Evolutionary conservation across 1,284 basidiomycete genomes (phyloP).

Genomic region (Tilletiopsis washingtonensis): DNA sequence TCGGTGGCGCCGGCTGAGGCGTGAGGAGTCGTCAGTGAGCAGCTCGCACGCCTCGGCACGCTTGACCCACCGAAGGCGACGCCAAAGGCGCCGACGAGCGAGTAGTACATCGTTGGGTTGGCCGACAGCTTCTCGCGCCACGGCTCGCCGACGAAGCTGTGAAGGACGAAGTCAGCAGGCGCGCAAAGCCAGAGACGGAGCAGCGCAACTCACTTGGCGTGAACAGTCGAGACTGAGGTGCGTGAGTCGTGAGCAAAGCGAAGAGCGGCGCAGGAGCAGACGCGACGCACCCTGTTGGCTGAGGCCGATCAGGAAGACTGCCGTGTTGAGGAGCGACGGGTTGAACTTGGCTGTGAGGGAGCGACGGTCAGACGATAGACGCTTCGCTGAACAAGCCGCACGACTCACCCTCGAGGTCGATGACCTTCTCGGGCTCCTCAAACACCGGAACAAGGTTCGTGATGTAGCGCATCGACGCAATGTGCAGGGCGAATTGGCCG

Average conservation of each 20-base stretch:
- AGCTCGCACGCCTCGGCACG: too few species aligned
- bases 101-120: constrained; percentile 42
- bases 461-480: constrained; percentile 41
- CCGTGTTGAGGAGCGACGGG: constrained; percentile 43
- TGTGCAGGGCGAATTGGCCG: constrained; percentile 41
- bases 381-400: too few species aligned
- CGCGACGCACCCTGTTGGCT: constrained; percentile 33
- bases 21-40: too few species aligned
- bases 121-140: constrained; percentile 38
- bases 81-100: constrained; percentile 30
- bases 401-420: constrained; percentile 44
- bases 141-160: constrained; percentile 45
- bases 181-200: too few species aligned
- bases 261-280: too few species aligned
- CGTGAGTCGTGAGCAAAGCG: too few species aligned
- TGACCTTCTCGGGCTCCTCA: constrained; percentile 27
- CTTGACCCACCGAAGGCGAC: constrained; percentile 29
- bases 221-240: too few species aligned
- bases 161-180: constrained; percentile 9
- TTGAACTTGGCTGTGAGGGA: too few species aligned
- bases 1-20: constrained; percentile 54
- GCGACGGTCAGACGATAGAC: too few species aligned
- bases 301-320: constrained; percentile 40
- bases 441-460: constrained; percentile 21
- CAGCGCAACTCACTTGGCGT: too few species aligned